A percentile compares a stretch with the other conserved stretches of the same genome.
These are phyloP conservation scores for Zychaea mexicana DNA, from an alignment of 371 early-diverging fungal species.

Conservation along the genomic window DNA sequence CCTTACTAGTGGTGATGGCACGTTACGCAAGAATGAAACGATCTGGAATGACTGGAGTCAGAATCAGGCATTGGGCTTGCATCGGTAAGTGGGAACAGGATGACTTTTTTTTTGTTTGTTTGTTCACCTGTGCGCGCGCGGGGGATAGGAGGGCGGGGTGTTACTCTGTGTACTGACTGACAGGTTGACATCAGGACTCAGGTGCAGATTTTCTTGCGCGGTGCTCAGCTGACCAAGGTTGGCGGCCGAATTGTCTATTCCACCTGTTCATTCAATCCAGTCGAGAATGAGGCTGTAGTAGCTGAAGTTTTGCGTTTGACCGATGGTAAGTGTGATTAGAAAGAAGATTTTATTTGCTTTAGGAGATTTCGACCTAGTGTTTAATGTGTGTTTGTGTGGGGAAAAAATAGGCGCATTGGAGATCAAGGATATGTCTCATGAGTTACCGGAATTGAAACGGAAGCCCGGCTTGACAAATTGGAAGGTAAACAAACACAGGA, in stretches of 20 bases:
- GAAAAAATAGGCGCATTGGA: constrained; percentile 62
- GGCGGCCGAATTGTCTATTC: constrained; percentile 98
- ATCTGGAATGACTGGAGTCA: constrained; percentile 92
- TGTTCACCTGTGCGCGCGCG: background rate
- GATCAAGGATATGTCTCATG: constrained; percentile 81
- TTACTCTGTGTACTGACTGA: background rate
- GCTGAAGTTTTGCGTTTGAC: constrained; percentile 76
- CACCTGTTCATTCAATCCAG: constrained; percentile 99
- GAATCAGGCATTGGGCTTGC: constrained; percentile 78
- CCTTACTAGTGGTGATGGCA: constrained; percentile 98
- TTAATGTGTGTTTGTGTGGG: too few relatives aligned
- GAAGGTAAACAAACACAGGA: constrained; percentile 85
- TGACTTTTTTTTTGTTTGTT: background rate
- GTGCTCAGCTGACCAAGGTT: constrained; percentile 84
- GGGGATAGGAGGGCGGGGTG: too few relatives aligned
- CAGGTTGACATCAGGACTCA: constrained; percentile 62
- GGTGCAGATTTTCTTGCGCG: constrained; percentile 87
- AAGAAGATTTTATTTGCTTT: background rate
- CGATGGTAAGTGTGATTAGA: constrained; percentile 32
- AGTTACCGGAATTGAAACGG: constrained; percentile 77
- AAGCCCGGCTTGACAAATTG: constrained; percentile 81
- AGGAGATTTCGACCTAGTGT: too few relatives aligned
- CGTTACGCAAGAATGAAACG: constrained; percentile 94
- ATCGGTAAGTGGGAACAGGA: constrained; percentile 53
- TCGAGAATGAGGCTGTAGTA: constrained; percentile 97